phyloP scores from a whole-genome alignment of 208 protist genomes.

The Lotmaria passim region DNA sequence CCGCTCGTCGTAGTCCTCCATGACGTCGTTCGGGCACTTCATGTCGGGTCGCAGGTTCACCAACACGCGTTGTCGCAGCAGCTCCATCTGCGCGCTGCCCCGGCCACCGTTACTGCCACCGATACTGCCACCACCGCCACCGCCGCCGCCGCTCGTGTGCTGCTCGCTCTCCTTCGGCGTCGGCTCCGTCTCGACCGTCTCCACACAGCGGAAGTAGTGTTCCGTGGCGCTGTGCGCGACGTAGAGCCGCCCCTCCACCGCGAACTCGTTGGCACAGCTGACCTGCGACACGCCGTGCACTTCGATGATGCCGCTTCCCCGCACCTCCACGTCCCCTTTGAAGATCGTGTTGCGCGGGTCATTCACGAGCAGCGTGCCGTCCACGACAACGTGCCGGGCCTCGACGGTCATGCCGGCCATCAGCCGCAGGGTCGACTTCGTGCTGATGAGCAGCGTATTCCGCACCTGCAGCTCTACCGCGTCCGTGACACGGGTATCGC shows the following conservation, averaged over 20 bases:
- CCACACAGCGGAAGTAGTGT: conserved; percentile 28
- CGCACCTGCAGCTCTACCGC: conserved; percentile 19
- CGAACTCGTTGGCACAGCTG: conserved; percentile 23
- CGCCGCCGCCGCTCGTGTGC: conserved; percentile 4
- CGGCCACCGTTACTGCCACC: neutral
- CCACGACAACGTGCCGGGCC: conserved; percentile 22
- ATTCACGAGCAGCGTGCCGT: conserved; percentile 28
- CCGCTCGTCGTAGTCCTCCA: conserved; percentile 44
- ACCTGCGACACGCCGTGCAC: conserved; percentile 22
- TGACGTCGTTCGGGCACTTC: conserved; percentile 44
- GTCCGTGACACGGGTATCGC: conserved; percentile 35
- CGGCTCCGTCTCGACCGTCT: conserved; percentile 4
- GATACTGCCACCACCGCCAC: neutral
- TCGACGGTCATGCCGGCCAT: conserved; percentile 17
- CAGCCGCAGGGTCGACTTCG: conserved; percentile 20
- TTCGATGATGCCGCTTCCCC: conserved; percentile 33
- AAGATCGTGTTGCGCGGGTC: conserved; percentile 25
- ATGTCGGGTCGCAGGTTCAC: conserved; percentile 47
- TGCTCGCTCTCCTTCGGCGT: conserved; percentile 10
- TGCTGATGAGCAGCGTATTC: conserved; percentile 20
- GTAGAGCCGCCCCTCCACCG: conserved; percentile 29
- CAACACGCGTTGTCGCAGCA: conserved; percentile 35
- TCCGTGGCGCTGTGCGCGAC: neutral
- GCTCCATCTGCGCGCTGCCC: conserved; percentile 18
- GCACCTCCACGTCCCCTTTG: conserved; percentile 37